Base-by-base conservation (phyloP, 148 eudicot species). In the Cornus florida region DNA sequence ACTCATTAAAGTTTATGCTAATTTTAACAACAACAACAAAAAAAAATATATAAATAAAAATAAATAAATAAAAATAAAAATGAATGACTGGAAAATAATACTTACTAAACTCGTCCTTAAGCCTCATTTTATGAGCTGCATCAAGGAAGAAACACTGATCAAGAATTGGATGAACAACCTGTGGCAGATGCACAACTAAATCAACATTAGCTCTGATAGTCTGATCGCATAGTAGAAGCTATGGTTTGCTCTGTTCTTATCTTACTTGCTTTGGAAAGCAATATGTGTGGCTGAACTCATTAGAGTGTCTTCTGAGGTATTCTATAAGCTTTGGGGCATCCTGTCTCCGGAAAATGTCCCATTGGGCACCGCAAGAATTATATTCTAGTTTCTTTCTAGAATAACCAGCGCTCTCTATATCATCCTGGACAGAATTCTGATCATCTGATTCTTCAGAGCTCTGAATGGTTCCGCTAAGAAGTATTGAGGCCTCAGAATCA, bases 321-420 rank as follows among this genome's bases (percentile, higher is more conserved):
- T 92, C 91, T 53, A 86, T 38, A 80, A 96, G 95, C 81, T 96
- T 90, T 4, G 95, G 92, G 78, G 88, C 84, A 83, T 96, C 99
- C 86, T 94, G 88, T 80, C 97, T 74, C 13, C 95, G 94, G 46
- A 93, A 96, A 32, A 96, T 84, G 83, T 96, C 99, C 99, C 99
- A 96, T 73, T 86, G 86, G 72, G 91, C 94, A 57, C 98, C 98
- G 82, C 82, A 86, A 78, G 83, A 65, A 83, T 82, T 82, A 72
- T 71, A 71, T 4, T 66, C 80, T 72, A 14, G 78, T 70, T 84
- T 84, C 77, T 78, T 84, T 53, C 70, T 74, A 39, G 65, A 71
- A 74, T 65, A 81, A 84, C 53, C 23, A 56, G 83, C 79, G 85
- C 80, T 77, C 78, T 79, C 85, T 69, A 67, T 24, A 65, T 74